A percentile compares a stretch with the other conserved stretches of the same genome.
These are phyloP conservation scores for Paecilomyces dactylethromorphus DNA, from an alignment of 2,329 filamentous ascomycete genomes.

Conservation along the genomic window DNA sequence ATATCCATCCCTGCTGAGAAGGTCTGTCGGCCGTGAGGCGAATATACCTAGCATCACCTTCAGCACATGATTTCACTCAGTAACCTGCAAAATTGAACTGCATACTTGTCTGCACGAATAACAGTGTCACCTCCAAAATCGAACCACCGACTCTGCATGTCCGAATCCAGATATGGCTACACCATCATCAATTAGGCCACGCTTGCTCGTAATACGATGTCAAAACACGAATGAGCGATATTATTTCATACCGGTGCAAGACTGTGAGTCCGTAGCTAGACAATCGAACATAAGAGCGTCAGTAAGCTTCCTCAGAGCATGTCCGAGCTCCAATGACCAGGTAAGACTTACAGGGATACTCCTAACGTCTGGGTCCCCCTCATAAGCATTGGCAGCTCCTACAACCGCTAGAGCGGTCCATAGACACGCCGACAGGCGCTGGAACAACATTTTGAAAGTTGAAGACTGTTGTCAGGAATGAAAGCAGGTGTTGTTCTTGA, in stretches of 20 bases:
- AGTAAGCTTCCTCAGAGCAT: slow-evolving; percentile 3
- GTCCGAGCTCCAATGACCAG: slow-evolving; percentile 3
- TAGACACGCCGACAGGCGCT: slow-evolving; percentile 26
- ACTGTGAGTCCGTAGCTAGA: slow-evolving; percentile 78
- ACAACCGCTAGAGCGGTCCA: slow-evolving; percentile 26
- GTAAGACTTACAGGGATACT: slow-evolving; percentile 55
- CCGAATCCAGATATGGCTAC: slow-evolving; percentile 93
- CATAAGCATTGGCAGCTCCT: slow-evolving; percentile 32
- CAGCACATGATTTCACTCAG: slow-evolving; percentile 5
- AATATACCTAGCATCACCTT: slow-evolving; percentile 63
- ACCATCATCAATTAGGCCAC: slow-evolving; percentile 6
- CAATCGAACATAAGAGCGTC: slow-evolving; percentile 5
- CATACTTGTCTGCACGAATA: slow-evolving; percentile 59
- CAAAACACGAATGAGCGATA: not conserved
- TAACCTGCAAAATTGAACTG: not conserved
- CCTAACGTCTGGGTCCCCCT: slow-evolving; percentile 52
- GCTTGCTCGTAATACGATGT: not conserved
- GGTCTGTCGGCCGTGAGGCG: slow-evolving; percentile 85
- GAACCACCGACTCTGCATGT: slow-evolving; percentile 98
- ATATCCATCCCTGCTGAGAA: slow-evolving; percentile 88
- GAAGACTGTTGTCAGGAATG: not conserved
- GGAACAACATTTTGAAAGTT: slow-evolving; percentile 23
- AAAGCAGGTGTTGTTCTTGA: not conserved
- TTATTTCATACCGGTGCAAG: slow-evolving; percentile 61
- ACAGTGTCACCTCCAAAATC: slow-evolving; percentile 97